Base-by-base conservation (phyloP, 2,329 filamentous ascomycete genomes). In the Sclerotinia trifoliorum region DNA sequence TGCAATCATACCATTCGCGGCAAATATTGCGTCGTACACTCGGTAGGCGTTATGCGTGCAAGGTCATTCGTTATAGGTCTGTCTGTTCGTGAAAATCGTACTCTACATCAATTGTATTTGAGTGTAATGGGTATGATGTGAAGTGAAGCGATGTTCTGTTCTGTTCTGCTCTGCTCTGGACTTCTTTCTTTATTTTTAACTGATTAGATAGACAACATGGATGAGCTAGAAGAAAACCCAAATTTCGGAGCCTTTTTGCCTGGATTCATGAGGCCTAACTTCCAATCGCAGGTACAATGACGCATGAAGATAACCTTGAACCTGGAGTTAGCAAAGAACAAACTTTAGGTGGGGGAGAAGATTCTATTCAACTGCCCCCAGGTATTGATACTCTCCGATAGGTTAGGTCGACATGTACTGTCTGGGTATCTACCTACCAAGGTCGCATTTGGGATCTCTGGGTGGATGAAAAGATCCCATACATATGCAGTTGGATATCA, bases 211-310 rank as follows among this genome's bases (percentile, higher is more conserved):
- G 35, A 35, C 10, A 10, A 24, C 11, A n/a, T 57, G 39, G 55
- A 57, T 57, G 35, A 39, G 32, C 32, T 57, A 58, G 35, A 19
- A 19, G 35, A 35, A 57, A 58, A 26, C 35, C n/a, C 6, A 5
- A 44, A 58, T 42, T 19, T 26, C 2, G 26, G 26, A 44, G 26
- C 15, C 35, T 58, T 58, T 58, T 58, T 44, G 35, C 55, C 35
- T 58, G 55, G 35, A 44, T 44, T 44, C n/a, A 42, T 42, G 55
- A 39, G 39, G 55, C 35, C 55, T 21, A 35, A 57, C 35, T 57
- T 57, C 32, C 32, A 58, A n/a, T 26, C 42, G 55, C 24, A 58
- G 55, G 13, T 58, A 44, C n/a, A 44, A 58, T 58, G 55, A 58
- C 55, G 55, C 35, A 58, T 7, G 35, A 44, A 24, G 19, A 44